These are phyloP conservation scores for Botrytis elliptica DNA, from an alignment of 2,329 filamentous ascomycete genomes.

Conservation along the genomic window DNA sequence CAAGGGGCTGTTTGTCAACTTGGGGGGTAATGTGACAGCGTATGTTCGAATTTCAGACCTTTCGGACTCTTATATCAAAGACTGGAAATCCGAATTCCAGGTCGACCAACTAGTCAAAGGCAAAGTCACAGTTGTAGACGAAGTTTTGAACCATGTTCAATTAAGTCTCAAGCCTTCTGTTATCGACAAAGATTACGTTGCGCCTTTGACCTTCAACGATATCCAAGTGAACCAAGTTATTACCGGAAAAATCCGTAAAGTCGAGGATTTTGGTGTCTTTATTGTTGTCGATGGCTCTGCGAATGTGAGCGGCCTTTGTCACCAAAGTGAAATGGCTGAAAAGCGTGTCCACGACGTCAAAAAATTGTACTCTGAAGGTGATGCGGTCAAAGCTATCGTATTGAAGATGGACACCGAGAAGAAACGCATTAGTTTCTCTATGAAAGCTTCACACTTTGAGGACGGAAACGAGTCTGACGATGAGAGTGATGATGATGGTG, in stretches of 20 bases:
- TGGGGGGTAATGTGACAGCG: conserved; percentile 78
- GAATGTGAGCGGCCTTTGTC: conserved; percentile 90
- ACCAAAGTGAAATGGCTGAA: conserved; percentile 89
- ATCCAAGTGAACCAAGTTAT: conserved; percentile 77
- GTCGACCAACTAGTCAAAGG: conserved; percentile 89
- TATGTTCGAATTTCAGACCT: conserved; percentile 85
- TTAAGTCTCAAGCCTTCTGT: conserved; percentile 85
- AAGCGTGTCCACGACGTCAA: conserved; percentile 77
- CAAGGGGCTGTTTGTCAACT: conserved; percentile 81
- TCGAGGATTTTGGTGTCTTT: conserved; percentile 94
- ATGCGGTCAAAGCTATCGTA: conserved; percentile 89
- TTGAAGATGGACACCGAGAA: conserved; percentile 73
- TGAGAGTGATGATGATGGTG: conserved; percentile 48
- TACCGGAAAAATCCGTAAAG: conserved; percentile 87
- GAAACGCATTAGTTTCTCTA: conserved; percentile 79
- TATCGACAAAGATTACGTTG: conserved; percentile 74
- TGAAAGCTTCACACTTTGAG: conserved; percentile 90
- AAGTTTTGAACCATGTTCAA: conserved; percentile 68
- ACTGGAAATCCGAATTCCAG: conserved; percentile 90
- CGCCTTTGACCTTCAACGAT: conserved; percentile 72
- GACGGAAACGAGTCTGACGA: conserved; percentile 52
- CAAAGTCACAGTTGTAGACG: conserved; percentile 72
- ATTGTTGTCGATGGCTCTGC: conserved; percentile 83
- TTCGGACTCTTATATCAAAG: conserved; percentile 87
- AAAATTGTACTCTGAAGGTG: conserved; percentile 85